Evolutionary conservation across 495 filamentous ascomycete genomes (phyloP).

Genomic region (Pyronema omphalodes): DNA sequence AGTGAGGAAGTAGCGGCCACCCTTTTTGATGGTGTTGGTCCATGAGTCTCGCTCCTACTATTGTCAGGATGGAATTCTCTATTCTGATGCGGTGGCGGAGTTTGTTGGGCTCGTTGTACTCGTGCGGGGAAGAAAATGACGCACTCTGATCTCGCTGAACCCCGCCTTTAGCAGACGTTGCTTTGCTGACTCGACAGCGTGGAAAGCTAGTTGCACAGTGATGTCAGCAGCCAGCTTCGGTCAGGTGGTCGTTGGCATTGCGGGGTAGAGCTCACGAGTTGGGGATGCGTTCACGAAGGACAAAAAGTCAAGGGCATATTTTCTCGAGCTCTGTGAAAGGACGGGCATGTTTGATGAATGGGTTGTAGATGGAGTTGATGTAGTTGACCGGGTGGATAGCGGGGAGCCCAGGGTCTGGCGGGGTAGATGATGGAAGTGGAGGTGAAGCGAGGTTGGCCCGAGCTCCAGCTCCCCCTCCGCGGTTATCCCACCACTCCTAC

Average conservation of each 20-base stretch:
- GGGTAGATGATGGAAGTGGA: conserved; percentile 3
- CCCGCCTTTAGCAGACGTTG: conserved; percentile 58
- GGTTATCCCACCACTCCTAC: background rate
- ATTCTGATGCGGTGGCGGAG: too few relatives aligned
- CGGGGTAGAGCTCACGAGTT: conserved; percentile 46
- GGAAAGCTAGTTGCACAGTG: conserved; percentile 49
- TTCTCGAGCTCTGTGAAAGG: conserved; percentile 33
- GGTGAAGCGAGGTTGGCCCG: background rate
- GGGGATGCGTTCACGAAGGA: conserved; percentile 90
- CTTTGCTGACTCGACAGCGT: conserved; percentile 69
- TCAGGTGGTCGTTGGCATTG: background rate
- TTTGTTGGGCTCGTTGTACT: background rate
- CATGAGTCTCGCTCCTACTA: conserved; percentile 70
- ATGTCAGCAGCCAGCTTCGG: background rate
- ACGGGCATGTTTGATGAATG: conserved; percentile 26
- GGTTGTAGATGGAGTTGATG: background rate
- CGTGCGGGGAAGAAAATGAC: conserved; percentile 3
- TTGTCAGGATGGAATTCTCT: background rate
- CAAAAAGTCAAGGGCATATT: conserved; percentile 62
- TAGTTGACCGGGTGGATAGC: background rate
- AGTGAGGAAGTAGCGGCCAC: conserved; percentile 91
- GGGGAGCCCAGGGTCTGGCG: background rate
- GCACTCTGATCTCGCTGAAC: conserved; percentile 63
- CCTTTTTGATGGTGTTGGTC: conserved; percentile 58
- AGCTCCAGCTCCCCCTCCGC: background rate